Conservation (phyloP, 805 yeast genomes). For the Candida sphagnicola region DNA sequence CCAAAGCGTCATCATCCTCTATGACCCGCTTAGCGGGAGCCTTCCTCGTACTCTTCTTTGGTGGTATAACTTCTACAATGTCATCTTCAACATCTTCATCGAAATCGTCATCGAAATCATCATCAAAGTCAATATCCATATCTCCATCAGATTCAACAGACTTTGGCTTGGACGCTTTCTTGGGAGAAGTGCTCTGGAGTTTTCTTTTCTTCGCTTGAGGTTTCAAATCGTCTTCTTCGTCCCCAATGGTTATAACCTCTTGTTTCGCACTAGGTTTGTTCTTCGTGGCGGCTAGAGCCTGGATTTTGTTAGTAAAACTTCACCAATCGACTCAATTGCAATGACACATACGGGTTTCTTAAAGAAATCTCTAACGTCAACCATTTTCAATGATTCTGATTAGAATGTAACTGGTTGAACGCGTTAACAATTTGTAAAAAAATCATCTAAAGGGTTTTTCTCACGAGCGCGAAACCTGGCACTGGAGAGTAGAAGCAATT, state of each 20-base stretch:
- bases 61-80: constrained; percentile 6
- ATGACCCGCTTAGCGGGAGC: constrained; percentile 7
- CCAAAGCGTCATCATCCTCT: background rate
- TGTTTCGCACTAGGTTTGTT: constrained; percentile 3
- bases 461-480: too few species aligned
- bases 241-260: constrained; percentile 3
- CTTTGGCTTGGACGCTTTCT: constrained; percentile 5
- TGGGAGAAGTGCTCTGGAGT: constrained; percentile 8
- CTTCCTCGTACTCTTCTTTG: constrained; percentile 4
- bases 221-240: constrained; percentile 8
- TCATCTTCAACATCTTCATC: constrained; percentile 21
- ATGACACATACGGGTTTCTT: constrained; percentile 2
- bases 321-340: constrained; percentile 1
- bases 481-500: too few species aligned
- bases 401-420: too few species aligned
- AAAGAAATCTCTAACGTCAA: constrained; percentile 4
- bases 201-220: constrained; percentile 8
- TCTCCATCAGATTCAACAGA: constrained; percentile 20
- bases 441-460: too few species aligned
- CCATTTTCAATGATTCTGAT: constrained; percentile 2
- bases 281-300: background rate
- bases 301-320: constrained; percentile 6
- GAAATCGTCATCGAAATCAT: constrained; percentile 23
- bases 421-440: too few species aligned
- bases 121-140: constrained; percentile 19